phyloP scores from a whole-genome alignment of 805 yeast species.

The Candida tibetensis region DNA sequence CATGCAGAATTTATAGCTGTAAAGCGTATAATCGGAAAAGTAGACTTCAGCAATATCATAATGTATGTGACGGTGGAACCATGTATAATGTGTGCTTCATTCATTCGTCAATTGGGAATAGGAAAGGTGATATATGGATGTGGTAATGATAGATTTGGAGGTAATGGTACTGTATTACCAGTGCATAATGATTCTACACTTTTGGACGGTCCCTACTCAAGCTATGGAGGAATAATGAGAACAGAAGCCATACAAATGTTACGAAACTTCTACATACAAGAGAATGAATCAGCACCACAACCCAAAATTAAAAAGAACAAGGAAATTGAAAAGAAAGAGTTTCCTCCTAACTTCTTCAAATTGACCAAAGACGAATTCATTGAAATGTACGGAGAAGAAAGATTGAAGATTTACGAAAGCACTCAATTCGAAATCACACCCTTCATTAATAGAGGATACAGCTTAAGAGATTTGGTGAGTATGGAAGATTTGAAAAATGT shows the following conservation, averaged over 20 bases:
- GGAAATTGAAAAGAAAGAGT: constrained; percentile 52
- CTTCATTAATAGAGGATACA: constrained; percentile 18
- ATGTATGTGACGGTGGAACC: constrained; percentile 97
- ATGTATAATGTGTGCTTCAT: constrained; percentile 96
- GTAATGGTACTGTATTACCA: constrained; percentile 82
- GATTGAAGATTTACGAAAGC: constrained; percentile 13
- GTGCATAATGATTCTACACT: constrained; percentile 31
- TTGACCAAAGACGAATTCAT: constrained; percentile 50
- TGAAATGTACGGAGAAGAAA: constrained; percentile 45
- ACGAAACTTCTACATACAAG: constrained; percentile 79
- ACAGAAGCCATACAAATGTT: constrained; percentile 81
- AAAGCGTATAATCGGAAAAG: constrained; percentile 29
- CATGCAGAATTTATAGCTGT: constrained; percentile 93
- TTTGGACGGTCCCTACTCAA: constrained; percentile 39
- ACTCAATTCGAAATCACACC: constrained; percentile 27
- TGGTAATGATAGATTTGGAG: constrained; percentile 94
- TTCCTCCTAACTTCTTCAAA: constrained; percentile 57
- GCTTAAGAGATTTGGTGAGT: constrained; percentile 8
- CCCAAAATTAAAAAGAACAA: constrained; percentile 74
- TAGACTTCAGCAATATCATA: constrained; percentile 50
- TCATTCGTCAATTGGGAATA: constrained; percentile 77
- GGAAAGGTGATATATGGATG: constrained; percentile 82
- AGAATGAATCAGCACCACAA: constrained; percentile 80
- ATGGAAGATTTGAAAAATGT: constrained; percentile 5
- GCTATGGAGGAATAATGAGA: constrained; percentile 75